phyloP scores from a whole-genome alignment of 805 yeast species.

The Ascoidea rubescens region DNA sequence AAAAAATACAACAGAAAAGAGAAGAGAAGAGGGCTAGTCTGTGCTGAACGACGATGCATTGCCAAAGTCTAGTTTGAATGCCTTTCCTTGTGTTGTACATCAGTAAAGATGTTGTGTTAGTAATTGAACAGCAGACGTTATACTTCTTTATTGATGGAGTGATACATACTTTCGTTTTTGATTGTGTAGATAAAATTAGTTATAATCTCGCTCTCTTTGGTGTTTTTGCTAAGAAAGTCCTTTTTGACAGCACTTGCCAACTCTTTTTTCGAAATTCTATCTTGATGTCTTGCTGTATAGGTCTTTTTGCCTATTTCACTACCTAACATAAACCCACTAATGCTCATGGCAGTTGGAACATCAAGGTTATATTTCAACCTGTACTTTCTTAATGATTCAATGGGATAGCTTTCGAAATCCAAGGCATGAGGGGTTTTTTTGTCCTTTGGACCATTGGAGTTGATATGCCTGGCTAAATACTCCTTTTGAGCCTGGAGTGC shows the following conservation, averaged over 20 bases:
- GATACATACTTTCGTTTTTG: slow-evolving; percentile 45
- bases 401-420: slow-evolving; percentile 56
- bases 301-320: slow-evolving; percentile 68
- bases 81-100: not conserved
- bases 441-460: slow-evolving; percentile 62
- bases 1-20: too few species aligned
- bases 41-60: not conserved
- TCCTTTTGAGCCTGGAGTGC: slow-evolving; percentile 62
- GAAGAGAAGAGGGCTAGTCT: too few species aligned
- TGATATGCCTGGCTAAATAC: slow-evolving; percentile 49
- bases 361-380: slow-evolving; percentile 42
- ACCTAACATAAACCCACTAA: slow-evolving; percentile 56
- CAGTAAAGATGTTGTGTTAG: not conserved
- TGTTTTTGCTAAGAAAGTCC: slow-evolving; percentile 48
- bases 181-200: slow-evolving; percentile 84
- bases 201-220: slow-evolving; percentile 73
- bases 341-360: slow-evolving; percentile 45
- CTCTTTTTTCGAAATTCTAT: slow-evolving; percentile 42
- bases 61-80: not conserved
- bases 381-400: slow-evolving; percentile 55
- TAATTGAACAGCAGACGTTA: not conserved
- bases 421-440: slow-evolving; percentile 37
- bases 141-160: slow-evolving; percentile 8
- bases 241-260: slow-evolving; percentile 46
- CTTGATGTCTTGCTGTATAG: slow-evolving; percentile 15